Evolutionary conservation across 148 eudicot genomes (phyloP).

Genomic region (Beta vulgaris): DNA sequence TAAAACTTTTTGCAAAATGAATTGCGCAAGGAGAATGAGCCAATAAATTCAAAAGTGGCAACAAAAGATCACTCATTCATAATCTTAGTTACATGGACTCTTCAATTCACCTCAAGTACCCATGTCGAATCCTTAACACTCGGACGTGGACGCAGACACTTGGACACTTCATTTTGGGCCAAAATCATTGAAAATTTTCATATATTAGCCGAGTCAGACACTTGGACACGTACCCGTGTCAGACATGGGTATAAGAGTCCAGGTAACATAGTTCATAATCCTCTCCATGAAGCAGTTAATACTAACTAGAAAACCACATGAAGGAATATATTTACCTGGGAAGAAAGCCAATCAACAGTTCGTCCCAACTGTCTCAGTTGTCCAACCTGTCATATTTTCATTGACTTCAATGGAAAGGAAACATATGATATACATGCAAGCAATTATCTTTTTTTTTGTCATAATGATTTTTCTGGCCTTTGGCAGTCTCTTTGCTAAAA

Average conservation of each 20-base stretch:
- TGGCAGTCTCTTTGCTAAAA: no score
- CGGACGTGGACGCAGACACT: no score
- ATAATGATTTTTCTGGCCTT: no score
- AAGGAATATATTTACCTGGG: slow-evolving; percentile 48
- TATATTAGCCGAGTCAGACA: no score
- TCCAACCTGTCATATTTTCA: slow-evolving; percentile 52
- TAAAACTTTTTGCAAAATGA: no score
- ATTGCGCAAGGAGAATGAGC: not conserved
- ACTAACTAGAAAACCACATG: not conserved
- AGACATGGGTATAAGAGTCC: no score
- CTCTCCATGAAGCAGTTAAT: not conserved
- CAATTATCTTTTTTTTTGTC: not conserved
- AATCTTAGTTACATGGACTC: slow-evolving; percentile 4
- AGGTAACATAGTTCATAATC: no score
- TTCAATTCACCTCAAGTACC: no score
- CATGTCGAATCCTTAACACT: no score
- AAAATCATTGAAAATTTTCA: no score
- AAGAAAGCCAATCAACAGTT: slow-evolving; percentile 54
- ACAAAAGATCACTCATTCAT: not conserved
- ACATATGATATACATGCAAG: not conserved
- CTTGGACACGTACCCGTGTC: no score
- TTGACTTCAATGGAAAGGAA: not conserved
- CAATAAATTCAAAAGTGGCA: not conserved
- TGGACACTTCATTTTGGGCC: no score
- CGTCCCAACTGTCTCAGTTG: slow-evolving; percentile 70